Evolutionary conservation across 202 grass and related monocot species (phyloP).

Genomic region (Bolboschoenoplectus hybrid): DNA sequence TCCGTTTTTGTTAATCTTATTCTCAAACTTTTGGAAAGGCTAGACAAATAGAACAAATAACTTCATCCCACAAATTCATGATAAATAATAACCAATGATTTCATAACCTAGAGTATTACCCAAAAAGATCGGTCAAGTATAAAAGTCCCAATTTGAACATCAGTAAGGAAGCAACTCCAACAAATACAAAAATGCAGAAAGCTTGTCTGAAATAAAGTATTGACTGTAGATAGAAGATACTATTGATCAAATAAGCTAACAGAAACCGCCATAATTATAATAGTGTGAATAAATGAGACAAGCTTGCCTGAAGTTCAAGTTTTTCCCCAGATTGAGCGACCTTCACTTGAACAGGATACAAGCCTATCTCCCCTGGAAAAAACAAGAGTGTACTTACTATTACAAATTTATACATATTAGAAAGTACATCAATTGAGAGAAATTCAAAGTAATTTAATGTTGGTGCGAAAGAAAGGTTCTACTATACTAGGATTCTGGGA

Average conservation of each 20-base stretch:
- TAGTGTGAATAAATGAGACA: slow-evolving; percentile 6
- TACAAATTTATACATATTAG: slow-evolving; percentile 25
- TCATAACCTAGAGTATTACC: background rate
- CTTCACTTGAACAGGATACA: slow-evolving; percentile 84
- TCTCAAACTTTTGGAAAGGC: background rate
- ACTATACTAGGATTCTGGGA: background rate
- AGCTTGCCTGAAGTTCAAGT: slow-evolving; percentile 80
- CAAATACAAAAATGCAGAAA: slow-evolving; percentile 1
- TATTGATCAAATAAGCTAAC: slow-evolving; percentile 23
- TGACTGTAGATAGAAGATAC: slow-evolving; percentile 1
- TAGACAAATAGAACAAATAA: background rate
- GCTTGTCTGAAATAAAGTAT: background rate
- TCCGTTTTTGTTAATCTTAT: background rate
- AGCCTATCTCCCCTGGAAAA: slow-evolving; percentile 76
- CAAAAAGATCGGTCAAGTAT: background rate
- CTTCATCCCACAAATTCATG: background rate
- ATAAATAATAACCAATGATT: background rate
- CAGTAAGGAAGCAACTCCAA: background rate
- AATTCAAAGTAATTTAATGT: background rate
- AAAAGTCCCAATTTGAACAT: background rate
- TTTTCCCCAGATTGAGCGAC: slow-evolving; percentile 83
- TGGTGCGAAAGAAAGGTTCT: background rate
- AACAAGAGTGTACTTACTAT: slow-evolving; percentile 32
- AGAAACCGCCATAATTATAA: slow-evolving; percentile 3
- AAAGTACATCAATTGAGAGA: slow-evolving; percentile 1